Evolutionary conservation across 2,329 filamentous ascomycete genomes (phyloP).

Genomic region (Colletotrichum destructivum): DNA sequence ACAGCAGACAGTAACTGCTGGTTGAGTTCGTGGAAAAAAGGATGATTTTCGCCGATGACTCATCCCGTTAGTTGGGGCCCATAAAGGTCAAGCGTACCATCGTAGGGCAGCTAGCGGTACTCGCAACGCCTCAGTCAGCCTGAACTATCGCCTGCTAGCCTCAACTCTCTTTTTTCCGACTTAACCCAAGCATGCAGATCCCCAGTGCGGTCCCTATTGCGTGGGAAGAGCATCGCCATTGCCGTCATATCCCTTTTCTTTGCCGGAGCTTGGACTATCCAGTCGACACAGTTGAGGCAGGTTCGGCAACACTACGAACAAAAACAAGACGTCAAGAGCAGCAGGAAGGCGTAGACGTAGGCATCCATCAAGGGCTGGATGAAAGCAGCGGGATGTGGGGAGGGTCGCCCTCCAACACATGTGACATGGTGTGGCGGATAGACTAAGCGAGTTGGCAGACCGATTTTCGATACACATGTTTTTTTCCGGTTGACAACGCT

Average conservation of each 20-base stretch:
- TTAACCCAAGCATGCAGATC: constrained; percentile 29
- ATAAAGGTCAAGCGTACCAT: not conserved
- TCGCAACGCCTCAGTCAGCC: constrained; percentile 21
- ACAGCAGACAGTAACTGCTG: no score
- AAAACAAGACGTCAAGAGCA: not conserved
- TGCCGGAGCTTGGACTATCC: not conserved
- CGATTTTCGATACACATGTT: constrained; percentile 24
- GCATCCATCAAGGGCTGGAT: constrained; percentile 2
- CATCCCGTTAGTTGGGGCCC: no score
- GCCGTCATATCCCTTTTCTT: constrained; percentile 14
- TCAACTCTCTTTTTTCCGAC: constrained; percentile 32
- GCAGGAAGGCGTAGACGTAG: not conserved
- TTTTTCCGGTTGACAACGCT: not conserved
- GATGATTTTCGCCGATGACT: no score
- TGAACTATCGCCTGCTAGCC: constrained; percentile 32
- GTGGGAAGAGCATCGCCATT: constrained; percentile 2
- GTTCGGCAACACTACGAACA: not conserved
- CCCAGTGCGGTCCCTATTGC: constrained; percentile 29
- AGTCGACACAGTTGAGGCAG: not conserved
- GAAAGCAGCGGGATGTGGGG: constrained; percentile 18
- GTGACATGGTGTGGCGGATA: not conserved
- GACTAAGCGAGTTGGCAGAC: constrained; percentile 1
- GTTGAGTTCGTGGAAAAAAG: no score
- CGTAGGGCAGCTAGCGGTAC: constrained; percentile 27
- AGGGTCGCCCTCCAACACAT: not conserved